phyloP scores from a whole-genome alignment of 169 alveolate genomes.

The Cryptosporidium ubiquitum region DNA sequence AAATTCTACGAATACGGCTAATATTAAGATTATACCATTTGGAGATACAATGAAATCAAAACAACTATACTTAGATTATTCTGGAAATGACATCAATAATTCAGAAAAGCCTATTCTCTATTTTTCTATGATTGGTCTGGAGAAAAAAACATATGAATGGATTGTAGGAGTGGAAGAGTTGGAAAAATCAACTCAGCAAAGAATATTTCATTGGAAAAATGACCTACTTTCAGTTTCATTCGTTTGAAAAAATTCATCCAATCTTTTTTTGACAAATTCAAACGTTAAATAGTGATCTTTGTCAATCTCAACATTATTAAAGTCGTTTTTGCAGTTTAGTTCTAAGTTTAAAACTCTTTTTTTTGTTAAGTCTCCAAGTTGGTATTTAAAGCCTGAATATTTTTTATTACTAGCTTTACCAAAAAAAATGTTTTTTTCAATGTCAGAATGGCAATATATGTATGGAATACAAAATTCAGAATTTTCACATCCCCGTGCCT shows the following conservation, averaged over 20 bases:
- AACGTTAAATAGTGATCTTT: conserved; percentile 4
- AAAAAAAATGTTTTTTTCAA: conserved; percentile 32
- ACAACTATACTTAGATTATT: conserved; percentile 32
- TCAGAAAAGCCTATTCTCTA: conserved; percentile 17
- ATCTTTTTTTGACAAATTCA: neutral
- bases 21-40: conserved; percentile 19
- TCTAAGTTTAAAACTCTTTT: neutral
- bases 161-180: conserved; percentile 59
- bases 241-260: conserved; percentile 18
- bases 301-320: neutral
- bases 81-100: neutral
- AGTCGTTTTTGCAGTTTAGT: neutral
- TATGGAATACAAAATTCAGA: conserved; percentile 61
- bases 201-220: conserved; percentile 60
- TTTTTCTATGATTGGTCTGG: conserved; percentile 59
- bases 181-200: conserved; percentile 5
- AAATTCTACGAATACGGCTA: neutral
- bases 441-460: conserved; percentile 17
- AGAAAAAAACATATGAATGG: conserved; percentile 66
- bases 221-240: conserved; percentile 68
- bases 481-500: neutral
- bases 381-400: neutral
- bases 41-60: conserved; percentile 22
- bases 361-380: neutral
- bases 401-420: neutral